These are phyloP conservation scores for Scolecobasidium constrictum DNA, from an alignment of 2,329 filamentous ascomycete genomes.

Conservation along the genomic window DNA sequence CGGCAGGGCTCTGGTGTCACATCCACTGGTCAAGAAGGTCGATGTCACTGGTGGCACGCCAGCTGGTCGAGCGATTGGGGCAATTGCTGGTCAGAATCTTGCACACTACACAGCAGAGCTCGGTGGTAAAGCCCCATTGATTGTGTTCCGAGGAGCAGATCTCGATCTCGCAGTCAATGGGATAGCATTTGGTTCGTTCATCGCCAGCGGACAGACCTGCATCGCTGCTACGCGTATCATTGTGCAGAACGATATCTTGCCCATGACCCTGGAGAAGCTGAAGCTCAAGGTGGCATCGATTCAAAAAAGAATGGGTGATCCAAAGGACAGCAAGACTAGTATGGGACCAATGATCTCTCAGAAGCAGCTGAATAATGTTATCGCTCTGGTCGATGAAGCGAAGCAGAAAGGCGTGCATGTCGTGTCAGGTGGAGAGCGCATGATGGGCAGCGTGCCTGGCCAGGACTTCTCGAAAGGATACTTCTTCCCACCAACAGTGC, in stretches of 20 bases:
- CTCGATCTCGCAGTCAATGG: conserved; percentile 27
- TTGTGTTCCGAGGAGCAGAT: conserved; percentile 25
- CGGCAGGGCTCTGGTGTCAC: conserved; percentile 56
- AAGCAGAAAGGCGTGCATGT: conserved; percentile 58
- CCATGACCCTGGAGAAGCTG: conserved; percentile 26
- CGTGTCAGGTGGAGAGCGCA: conserved; percentile 46
- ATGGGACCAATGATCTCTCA: conserved; percentile 56
- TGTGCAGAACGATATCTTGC: conserved; percentile 35
- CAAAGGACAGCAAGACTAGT: conserved; percentile 43
- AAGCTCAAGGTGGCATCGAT: conserved; percentile 40
- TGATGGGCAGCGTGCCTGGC: conserved; percentile 34
- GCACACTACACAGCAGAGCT: conserved; percentile 53
- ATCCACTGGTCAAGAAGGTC: conserved; percentile 62
- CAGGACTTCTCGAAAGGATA: conserved; percentile 51
- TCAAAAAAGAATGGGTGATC: conserved; percentile 43
- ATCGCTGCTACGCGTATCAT: conserved; percentile 45
- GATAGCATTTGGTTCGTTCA: conserved; percentile 32
- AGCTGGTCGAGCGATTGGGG: conserved; percentile 67
- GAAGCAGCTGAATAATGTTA: conserved; percentile 31
- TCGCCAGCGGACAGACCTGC: conserved; percentile 45
- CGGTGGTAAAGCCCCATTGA: conserved; percentile 40
- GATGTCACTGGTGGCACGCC: conserved; percentile 58
- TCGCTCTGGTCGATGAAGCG: conserved; percentile 24
- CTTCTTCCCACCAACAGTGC: conserved; percentile 51
- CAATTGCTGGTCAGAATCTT: conserved; percentile 52